These are phyloP conservation scores for Phaeosphaeriaceae sp. DNA, from an alignment of 2,329 filamentous ascomycete species.

Conservation along the genomic window DNA sequence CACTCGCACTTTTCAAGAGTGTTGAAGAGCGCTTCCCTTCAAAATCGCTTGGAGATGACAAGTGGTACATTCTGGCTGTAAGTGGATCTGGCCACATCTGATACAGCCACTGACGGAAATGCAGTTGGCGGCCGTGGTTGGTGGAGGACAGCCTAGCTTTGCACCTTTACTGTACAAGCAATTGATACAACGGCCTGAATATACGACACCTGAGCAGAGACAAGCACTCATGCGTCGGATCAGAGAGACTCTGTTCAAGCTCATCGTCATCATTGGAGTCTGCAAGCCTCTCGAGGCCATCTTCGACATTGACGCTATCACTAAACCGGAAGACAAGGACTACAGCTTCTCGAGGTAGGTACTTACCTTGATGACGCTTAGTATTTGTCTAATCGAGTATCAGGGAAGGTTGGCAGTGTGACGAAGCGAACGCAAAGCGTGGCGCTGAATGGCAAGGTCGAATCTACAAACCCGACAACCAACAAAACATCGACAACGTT, in stretches of 20 bases:
- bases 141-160: slow-evolving; percentile 60
- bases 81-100: neutral
- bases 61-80: slow-evolving; percentile 57
- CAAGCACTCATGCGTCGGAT: slow-evolving; percentile 59
- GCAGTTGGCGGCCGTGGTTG: slow-evolving; percentile 54
- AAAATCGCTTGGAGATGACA: slow-evolving; percentile 50
- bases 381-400: neutral
- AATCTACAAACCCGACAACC: slow-evolving; percentile 61
- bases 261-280: slow-evolving; percentile 64
- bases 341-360: slow-evolving; percentile 57
- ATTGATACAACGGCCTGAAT: slow-evolving; percentile 59
- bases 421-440: slow-evolving; percentile 61
- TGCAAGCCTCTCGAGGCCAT: slow-evolving; percentile 69
- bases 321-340: slow-evolving; percentile 65
- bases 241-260: slow-evolving; percentile 66
- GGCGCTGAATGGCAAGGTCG: slow-evolving; percentile 64
- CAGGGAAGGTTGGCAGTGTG: slow-evolving; percentile 64
- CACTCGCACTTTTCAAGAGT: slow-evolving; percentile 50
- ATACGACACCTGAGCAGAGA: slow-evolving; percentile 52
- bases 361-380: neutral
- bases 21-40: slow-evolving; percentile 55
- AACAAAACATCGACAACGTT: slow-evolving; percentile 45
- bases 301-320: slow-evolving; percentile 60
- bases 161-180: slow-evolving; percentile 63
- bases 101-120: slow-evolving; percentile 1